Base-by-base conservation (phyloP, 306 rosid genomes). In the Quercus glauca region DNA sequence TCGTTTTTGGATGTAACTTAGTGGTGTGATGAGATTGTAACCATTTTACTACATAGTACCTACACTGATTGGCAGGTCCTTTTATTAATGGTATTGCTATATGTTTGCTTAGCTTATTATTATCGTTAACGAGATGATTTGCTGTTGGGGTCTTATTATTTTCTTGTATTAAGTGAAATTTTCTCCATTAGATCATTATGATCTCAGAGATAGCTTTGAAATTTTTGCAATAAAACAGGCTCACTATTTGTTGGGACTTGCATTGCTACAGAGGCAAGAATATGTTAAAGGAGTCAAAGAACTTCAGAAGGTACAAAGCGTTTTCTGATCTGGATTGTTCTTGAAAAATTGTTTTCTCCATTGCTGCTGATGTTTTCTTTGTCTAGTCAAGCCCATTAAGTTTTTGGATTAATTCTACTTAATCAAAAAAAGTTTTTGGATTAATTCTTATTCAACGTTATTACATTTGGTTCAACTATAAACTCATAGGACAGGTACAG, bases 171-270 rank as follows among this genome's bases (percentile, higher is more conserved):
- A 45, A 26, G 78, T 77, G 73, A 70, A 45, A 20, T 67, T 65
- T 69, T 64, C 19, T 6, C n/a, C 18, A 56, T 29, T 21, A 59
- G 45, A 43, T 61, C 33, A 51, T 70, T 63, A 63, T 29, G 0
- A 55, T 56, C 14, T 10, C 33, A 23, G 13, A 25, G 29, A 49
- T 25, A 45, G 18, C 31, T 7, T 58, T 73, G 63, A 49, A 57
- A 26, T 71, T 69, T 49, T 85, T 68, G 65, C 70, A 41, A 73
- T 55, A 72, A 89, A 71, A 58, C 89, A 96, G 99, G 99, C 90
- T 35, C 93, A 96, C 86, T 96, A 93, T 83, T 87, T 89, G 88
- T 79, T 96, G 91, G 99, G 98, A 83, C 98, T 93, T 77, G 91
- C 92, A 63, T 86, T 96, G 75, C 84, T 93, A 20, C 85, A 78